Base-by-base conservation (phyloP, 2,329 filamentous ascomycete genomes). In the Penicillium olsonii region DNA sequence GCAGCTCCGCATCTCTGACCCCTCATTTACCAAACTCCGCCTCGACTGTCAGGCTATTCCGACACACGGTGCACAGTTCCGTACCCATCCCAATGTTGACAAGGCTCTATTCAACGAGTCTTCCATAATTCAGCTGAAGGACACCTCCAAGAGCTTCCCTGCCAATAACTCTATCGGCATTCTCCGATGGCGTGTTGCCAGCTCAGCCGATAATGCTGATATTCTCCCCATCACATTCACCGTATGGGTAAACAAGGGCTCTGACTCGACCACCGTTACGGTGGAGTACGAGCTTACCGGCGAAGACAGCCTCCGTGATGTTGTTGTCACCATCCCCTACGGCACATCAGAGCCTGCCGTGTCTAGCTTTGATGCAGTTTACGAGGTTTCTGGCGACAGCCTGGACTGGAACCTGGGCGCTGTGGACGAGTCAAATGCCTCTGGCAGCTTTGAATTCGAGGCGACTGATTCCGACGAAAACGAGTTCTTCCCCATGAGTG, bases 401-500 rank as follows among this genome's bases (percentile, higher is more conserved):
- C 74, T 99, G 49, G 92, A 97, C 69, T 99, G 94, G 94, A 88
- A 87, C 35, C 88, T 99, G 62, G 92, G 94, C 53, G 82, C 84
- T 4, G 85, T 97, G 34, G 88, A 92, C 64, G 86, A 90, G 42
- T 86, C 87, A 50, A 96, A 94, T 68, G 75, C 85, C 15, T 91
- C 79, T 34, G 94, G 94, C 15, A 87, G 88, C 39, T 97, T 99
- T 65, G 94, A 99, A 70, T 97, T 99, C 60, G 94, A 97, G 73
- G 90, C 91, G 1, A 85, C 89, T 10, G 89, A 92, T 59, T 84
- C 85, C 48, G 90, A 92, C 61, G 94, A 97, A 68, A 87, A 90
- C 48, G 92, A 96, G 63, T 97, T 97, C 77, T 99, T 99, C 84
- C 94, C 94, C 1, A 97, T 99, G 92, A 87, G 83, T 45, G 85